phyloP scores from a whole-genome alignment of 495 filamentous ascomycete species.

The Aspergillus hancockii region DNA sequence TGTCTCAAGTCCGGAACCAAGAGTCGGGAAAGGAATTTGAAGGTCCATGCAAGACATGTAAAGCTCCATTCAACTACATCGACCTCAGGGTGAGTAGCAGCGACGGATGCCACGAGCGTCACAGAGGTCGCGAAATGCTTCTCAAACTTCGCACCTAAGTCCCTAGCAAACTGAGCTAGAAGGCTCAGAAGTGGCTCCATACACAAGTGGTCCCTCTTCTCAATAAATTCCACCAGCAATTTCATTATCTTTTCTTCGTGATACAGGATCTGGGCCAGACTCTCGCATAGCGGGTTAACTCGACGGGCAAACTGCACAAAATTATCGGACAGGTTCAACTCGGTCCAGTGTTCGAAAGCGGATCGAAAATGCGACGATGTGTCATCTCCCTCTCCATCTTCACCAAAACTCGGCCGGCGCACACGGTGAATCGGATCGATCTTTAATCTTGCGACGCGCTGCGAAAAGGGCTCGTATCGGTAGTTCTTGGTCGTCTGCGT shows the following conservation, averaged over 20 bases:
- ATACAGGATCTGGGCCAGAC: constrained; percentile 86
- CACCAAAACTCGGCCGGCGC: constrained; percentile 73
- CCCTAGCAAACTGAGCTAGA: constrained; percentile 86
- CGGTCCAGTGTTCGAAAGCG: constrained; percentile 83
- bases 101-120: constrained; percentile 63
- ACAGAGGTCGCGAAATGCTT: constrained; percentile 76
- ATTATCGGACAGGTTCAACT: constrained; percentile 80
- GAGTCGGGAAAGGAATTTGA: constrained; percentile 91
- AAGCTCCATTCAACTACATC: constrained; percentile 97
- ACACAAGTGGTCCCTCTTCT: constrained; percentile 68
- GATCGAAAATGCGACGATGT: constrained; percentile 78
- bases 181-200: constrained; percentile 85
- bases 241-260: constrained; percentile 82
- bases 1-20: constrained; percentile 83
- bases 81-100: constrained; percentile 62
- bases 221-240: constrained; percentile 74
- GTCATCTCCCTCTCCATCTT: constrained; percentile 61
- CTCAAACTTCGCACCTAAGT: constrained; percentile 86
- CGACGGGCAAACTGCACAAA: constrained; percentile 75
- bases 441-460: constrained; percentile 89
- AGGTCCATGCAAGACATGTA: constrained; percentile 88
- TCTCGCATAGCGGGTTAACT: constrained; percentile 77
- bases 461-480: constrained; percentile 87
- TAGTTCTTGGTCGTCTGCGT: constrained; percentile 79
- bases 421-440: constrained; percentile 90